phyloP scores from a whole-genome alignment of 345 rosid species.

The Arabis hirsuta region DNA sequence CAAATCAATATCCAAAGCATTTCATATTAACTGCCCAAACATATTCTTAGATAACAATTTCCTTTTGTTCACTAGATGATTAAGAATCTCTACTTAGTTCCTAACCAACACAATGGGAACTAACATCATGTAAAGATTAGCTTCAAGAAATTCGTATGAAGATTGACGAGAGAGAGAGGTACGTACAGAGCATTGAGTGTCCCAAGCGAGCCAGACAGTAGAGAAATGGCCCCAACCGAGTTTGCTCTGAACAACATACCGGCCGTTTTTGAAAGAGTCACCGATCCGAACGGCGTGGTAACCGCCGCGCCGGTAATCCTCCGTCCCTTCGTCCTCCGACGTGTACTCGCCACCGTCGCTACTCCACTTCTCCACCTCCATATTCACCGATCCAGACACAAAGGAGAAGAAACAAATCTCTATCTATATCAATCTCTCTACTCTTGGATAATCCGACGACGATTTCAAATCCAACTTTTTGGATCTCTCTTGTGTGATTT shows the following conservation, averaged over 20 bases:
- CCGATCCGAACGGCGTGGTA: slow-evolving; percentile 88
- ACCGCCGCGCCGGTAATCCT: slow-evolving; percentile 89
- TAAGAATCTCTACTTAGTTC: not conserved
- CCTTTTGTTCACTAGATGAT: slow-evolving; percentile 6
- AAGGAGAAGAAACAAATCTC: not conserved
- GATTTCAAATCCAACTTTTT: slow-evolving; percentile 19
- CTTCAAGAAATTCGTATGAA: not conserved
- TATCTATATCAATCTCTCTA: slow-evolving; percentile 5
- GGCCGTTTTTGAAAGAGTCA: slow-evolving; percentile 79
- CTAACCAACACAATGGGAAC: not conserved
- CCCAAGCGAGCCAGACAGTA: slow-evolving; percentile 99
- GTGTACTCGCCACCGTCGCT: slow-evolving; percentile 71
- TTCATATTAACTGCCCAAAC: not conserved
- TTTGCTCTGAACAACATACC: slow-evolving; percentile 82
- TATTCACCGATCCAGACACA: slow-evolving; percentile 26
- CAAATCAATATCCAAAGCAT: not conserved
- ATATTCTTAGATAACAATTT: not conserved
- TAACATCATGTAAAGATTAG: not conserved
- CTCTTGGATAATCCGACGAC: slow-evolving; percentile 26
- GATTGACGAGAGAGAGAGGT: not conserved
- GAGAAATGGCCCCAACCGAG: slow-evolving; percentile 99
- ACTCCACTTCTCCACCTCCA: slow-evolving; percentile 63
- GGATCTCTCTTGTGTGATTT: slow-evolving; percentile 26
- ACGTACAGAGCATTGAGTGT: slow-evolving; percentile 67
- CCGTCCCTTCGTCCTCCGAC: slow-evolving; percentile 96